Conservation (phyloP, 2,329 filamentous ascomycete species). For the Colletotrichum sp. region DNA sequence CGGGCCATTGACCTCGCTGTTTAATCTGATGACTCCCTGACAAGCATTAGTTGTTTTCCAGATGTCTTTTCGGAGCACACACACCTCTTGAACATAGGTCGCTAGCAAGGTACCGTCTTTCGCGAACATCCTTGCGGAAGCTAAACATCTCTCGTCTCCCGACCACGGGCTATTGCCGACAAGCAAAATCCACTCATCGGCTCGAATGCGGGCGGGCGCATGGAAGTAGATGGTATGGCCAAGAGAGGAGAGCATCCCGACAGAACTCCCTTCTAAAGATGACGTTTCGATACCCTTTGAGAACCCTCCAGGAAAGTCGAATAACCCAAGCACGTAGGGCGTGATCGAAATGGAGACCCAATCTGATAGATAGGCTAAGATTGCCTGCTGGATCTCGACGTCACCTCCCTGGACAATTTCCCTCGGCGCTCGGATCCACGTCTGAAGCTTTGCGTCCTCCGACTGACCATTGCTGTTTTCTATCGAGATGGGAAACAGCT, state of each 20-base stretch:
- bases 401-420: neutral
- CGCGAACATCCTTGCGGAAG: neutral
- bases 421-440: neutral
- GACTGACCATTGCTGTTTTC: neutral
- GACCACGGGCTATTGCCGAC: neutral
- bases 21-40: neutral
- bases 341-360: neutral
- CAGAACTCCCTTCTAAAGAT: neutral
- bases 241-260: neutral
- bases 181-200: neutral
- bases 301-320: neutral
- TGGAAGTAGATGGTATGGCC: neutral
- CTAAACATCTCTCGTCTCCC: neutral
- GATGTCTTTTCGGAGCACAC: accelerated
- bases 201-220: neutral
- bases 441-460: neutral
- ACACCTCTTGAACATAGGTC: neutral
- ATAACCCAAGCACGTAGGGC: neutral
- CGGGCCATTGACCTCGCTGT: accelerated
- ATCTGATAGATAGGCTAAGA: neutral
- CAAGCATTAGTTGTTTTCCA: neutral
- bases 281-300: neutral
- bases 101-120: neutral
- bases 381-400: neutral
- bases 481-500: neutral